Percentiles rank a stretch among this genome's conserved stretches.
These are phyloP conservation scores for Fusarium oxysporum DNA, from an alignment of 2,329 filamentous ascomycete species.

Conservation along the genomic window DNA sequence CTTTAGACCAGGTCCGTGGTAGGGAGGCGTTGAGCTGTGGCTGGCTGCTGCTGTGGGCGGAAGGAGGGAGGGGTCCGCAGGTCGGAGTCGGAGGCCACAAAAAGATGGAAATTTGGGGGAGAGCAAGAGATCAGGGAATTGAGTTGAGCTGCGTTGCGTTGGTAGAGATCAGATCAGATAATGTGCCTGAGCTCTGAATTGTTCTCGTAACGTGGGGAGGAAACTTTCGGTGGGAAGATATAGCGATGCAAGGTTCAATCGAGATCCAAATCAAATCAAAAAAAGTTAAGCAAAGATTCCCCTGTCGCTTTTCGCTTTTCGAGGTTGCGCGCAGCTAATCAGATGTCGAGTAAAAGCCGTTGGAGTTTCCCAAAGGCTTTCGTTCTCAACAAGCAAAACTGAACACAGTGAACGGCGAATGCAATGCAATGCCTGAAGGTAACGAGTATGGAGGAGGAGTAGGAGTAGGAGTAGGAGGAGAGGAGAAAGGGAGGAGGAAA, in stretches of 20 bases:
- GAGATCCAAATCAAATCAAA: conserved; percentile 17
- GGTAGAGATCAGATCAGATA: not conserved
- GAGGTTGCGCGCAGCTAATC: conserved; percentile 1
- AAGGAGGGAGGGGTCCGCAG: conserved; percentile 33
- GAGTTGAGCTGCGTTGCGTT: not conserved
- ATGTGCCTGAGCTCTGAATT: not conserved
- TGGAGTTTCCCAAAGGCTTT: conserved; percentile 7
- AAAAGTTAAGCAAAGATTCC: conserved; percentile 1
- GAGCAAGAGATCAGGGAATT: conserved; percentile 7
- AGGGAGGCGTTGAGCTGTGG: conserved; percentile 24
- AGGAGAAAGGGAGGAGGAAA: conserved; percentile 1
- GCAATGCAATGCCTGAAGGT: conserved; percentile 2
- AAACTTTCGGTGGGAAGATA: conserved; percentile 13
- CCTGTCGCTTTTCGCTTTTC: conserved; percentile 9
- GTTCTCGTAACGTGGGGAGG: not conserved
- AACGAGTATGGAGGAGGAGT: not conserved
- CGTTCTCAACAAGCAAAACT: conserved; percentile 10
- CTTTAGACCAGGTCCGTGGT: not conserved
- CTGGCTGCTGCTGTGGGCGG: conserved; percentile 15
- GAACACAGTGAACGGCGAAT: not conserved
- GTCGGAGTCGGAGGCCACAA: conserved; percentile 35
- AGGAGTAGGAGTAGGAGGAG: conserved; percentile 2
- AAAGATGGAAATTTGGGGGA: conserved; percentile 13
- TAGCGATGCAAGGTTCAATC: conserved; percentile 20
- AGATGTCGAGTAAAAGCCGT: conserved; percentile 2